Conservation (phyloP, 768 basidiomycete genomes). For the Boletus eberwhitei region DNA sequence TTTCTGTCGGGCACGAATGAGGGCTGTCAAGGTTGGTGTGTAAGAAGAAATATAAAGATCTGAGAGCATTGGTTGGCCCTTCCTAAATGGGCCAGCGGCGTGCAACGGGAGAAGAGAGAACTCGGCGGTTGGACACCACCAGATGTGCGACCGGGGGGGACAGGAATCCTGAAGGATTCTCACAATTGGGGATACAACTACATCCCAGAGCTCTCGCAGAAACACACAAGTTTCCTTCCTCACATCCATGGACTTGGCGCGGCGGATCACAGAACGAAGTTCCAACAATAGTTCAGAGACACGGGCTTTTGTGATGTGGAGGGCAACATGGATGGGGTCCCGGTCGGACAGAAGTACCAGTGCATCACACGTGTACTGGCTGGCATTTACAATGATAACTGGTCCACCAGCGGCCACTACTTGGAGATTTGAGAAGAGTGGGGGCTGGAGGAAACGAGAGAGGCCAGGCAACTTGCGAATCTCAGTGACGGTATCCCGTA, state of each 20-base stretch:
- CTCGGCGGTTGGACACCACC: too few species aligned
- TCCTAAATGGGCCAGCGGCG: too few species aligned
- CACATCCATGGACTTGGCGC: neutral
- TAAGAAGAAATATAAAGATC: too few species aligned
- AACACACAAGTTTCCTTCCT: neutral
- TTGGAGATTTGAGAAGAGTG: slow-evolving; percentile 11
- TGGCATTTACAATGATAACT: slow-evolving; percentile 32
- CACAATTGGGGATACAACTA: too few species aligned
- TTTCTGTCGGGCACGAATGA: too few species aligned
- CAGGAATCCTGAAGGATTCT: too few species aligned
- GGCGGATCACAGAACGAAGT: neutral
- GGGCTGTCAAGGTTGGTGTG: too few species aligned
- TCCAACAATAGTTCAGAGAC: neutral
- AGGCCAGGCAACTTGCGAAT: slow-evolving; percentile 21
- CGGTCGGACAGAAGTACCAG: slow-evolving; percentile 21
- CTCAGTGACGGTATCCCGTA: slow-evolving; percentile 3
- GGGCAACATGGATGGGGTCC: neutral
- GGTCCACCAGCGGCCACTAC: slow-evolving; percentile 22
- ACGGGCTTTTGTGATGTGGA: neutral
- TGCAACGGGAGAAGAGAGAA: too few species aligned
- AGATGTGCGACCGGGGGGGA: too few species aligned
- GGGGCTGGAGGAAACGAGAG: slow-evolving; percentile 25
- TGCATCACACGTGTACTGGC: slow-evolving; percentile 30
- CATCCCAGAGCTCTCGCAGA: too few species aligned
- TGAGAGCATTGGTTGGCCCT: too few species aligned